Percentiles rank a stretch among this genome's conserved stretches.
Conservation (phyloP, 2,329 filamentous ascomycete genomes). For the Aspergillus quadrilineatus region DNA sequence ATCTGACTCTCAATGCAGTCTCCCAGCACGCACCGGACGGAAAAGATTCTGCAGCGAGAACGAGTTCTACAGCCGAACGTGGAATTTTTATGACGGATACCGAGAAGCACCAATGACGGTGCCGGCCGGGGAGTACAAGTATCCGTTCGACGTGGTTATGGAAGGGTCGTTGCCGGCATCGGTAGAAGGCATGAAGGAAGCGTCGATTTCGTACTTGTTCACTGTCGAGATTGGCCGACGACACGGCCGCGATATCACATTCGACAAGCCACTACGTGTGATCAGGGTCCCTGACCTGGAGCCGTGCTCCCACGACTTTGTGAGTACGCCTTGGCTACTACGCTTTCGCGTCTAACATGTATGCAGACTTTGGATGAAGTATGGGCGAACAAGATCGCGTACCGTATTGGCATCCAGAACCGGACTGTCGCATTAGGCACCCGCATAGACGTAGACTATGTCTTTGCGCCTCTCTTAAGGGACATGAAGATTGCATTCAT, state of each 20-base stretch:
- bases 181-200: background rate
- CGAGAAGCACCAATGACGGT: background rate
- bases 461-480: background rate
- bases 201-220: background rate
- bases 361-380: background rate
- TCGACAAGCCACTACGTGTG: background rate
- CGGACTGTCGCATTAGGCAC: background rate
- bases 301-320: background rate
- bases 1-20: background rate
- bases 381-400: conserved; percentile 1
- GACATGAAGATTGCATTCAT: background rate
- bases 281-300: background rate
- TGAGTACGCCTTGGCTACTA: background rate
- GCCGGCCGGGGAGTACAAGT: background rate
- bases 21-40: background rate
- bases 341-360: background rate
- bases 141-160: background rate
- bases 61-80: conserved; percentile 1
- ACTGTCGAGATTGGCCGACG: conserved; percentile 1
- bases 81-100: background rate
- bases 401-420: background rate
- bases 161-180: conserved; percentile 1
- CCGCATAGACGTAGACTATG: background rate
- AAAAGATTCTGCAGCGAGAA: background rate
- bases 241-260: background rate